Conservation (phyloP, 371 early-diverging fungal genomes). For the Catenaria anguillulae region DNA sequence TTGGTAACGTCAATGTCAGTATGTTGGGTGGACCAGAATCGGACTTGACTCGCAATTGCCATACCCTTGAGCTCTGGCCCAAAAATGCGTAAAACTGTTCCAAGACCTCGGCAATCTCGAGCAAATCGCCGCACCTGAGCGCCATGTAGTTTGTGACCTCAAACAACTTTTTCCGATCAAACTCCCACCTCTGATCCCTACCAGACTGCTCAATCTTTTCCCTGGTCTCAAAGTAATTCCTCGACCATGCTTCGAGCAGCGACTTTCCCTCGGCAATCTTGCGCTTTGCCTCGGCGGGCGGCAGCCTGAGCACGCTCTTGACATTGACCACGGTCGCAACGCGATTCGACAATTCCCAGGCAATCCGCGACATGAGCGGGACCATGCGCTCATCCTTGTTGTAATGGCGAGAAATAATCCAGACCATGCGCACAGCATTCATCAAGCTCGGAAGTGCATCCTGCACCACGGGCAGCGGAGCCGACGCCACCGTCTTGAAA, state of each 20-base stretch:
- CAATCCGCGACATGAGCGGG: conserved; percentile 38
- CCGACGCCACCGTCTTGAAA: conserved; percentile 35
- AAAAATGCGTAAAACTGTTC: conserved; percentile 45
- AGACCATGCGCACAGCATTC: conserved; percentile 44
- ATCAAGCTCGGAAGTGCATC: conserved; percentile 35
- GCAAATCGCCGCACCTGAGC: conserved; percentile 32
- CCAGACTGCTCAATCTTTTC: conserved; percentile 42
- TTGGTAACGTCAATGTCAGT: background rate
- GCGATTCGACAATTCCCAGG: conserved; percentile 38
- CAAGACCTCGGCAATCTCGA: conserved; percentile 38
- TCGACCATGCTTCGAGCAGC: conserved; percentile 31
- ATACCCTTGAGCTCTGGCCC: conserved; percentile 34
- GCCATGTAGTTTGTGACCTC: conserved; percentile 46
- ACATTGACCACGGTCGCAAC: conserved; percentile 33
- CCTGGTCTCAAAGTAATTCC: conserved; percentile 39
- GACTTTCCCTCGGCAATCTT: conserved; percentile 32
- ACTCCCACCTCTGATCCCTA: conserved; percentile 46
- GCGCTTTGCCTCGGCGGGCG: conserved; percentile 26
- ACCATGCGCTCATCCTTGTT: conserved; percentile 47
- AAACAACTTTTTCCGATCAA: conserved; percentile 40
- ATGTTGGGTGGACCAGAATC: background rate
- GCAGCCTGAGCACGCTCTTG: conserved; percentile 26
- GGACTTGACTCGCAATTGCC: too few species aligned
- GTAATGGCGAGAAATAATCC: conserved; percentile 46
- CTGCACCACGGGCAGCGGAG: conserved; percentile 26